Base-by-base conservation (phyloP, 768 basidiomycete genomes). In the Vararia minispora region DNA sequence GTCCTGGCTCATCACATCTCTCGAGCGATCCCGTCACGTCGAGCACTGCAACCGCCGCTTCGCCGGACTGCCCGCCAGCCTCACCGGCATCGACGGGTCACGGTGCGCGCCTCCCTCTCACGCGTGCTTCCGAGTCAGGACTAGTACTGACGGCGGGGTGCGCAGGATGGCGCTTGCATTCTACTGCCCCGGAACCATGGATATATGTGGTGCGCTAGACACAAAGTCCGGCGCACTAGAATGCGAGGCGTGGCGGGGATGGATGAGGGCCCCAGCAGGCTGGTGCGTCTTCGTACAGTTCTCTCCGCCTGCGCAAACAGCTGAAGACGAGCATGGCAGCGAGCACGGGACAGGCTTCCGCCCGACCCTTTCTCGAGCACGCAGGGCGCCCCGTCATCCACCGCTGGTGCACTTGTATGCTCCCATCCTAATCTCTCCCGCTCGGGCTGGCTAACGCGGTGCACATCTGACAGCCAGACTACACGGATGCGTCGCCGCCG, bases 181-280 rank as follows among this genome's bases (percentile, higher is more conserved):
- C n/a, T n/a, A n/a, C n/a, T n/a, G n/a, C n/a, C 62, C 95, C 14
- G 82, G 88, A 1, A 68, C 74, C 0, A 61, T 97, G 30, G 90
- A 95, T 51, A 60, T 95, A 25, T 65, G 90, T 11, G 75, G 68
- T 4, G 54, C 61, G 0, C 45, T 81, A 3, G 52, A 65, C 5
- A 45, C 47, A 4, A 71, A 71, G 44, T 66, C 66, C 1, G 65
- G 53, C 5, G 55, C 63, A 4, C 47, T 51, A 9, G 76, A 88
- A 46, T 69, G 71, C 13, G 58, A 70, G 26, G 55, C 53, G 0
- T 92, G 82, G 79, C 61, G 62, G 35, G 64, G 74, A 39, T 95
- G 90, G 90, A 70, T 95, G 34, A 95, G 91, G 86, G 69, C 66
- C 13, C 79, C n/a, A n/a, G n/a, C n/a, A n/a, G 89, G 54, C 85